Evolutionary conservation across 768 basidiomycete genomes (phyloP).

Genomic region (Termitomyces sp.): DNA sequence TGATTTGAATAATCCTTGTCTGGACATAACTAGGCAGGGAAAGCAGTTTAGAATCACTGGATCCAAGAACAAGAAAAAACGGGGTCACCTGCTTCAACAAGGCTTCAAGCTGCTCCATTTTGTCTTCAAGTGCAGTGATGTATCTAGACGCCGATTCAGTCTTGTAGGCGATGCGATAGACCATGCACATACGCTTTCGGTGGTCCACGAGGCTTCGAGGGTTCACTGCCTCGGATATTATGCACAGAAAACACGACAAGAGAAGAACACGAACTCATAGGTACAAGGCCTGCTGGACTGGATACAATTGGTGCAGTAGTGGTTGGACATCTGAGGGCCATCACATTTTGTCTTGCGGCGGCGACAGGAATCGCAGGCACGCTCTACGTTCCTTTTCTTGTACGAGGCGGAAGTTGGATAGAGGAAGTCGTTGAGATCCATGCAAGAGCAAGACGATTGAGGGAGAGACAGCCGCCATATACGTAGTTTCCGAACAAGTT

Average conservation of each 20-base stretch:
- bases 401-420: neutral
- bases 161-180: neutral
- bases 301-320: conserved; percentile 54
- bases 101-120: conserved; percentile 49
- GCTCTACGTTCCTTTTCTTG: conserved; percentile 43
- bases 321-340: conserved; percentile 44
- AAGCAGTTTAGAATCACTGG: neutral
- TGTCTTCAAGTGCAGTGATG: conserved; percentile 54
- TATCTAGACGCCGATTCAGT: conserved; percentile 31
- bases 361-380: conserved; percentile 58
- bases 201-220: conserved; percentile 60
- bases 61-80: neutral
- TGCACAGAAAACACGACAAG: neutral
- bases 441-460: conserved; percentile 8
- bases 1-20: conserved; percentile 55
- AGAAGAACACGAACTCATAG: conserved; percentile 42
- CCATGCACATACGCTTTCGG: conserved; percentile 53
- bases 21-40: conserved; percentile 46
- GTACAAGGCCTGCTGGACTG: conserved; percentile 49
- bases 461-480: conserved; percentile 7
- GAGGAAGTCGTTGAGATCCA: conserved; percentile 5
- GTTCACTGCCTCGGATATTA: conserved; percentile 35
- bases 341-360: conserved; percentile 58
- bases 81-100: conserved; percentile 44
- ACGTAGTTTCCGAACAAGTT: conserved; percentile 8